Conservation (phyloP, 345 rosid species). For the Eucalyptus cloeziana region DNA sequence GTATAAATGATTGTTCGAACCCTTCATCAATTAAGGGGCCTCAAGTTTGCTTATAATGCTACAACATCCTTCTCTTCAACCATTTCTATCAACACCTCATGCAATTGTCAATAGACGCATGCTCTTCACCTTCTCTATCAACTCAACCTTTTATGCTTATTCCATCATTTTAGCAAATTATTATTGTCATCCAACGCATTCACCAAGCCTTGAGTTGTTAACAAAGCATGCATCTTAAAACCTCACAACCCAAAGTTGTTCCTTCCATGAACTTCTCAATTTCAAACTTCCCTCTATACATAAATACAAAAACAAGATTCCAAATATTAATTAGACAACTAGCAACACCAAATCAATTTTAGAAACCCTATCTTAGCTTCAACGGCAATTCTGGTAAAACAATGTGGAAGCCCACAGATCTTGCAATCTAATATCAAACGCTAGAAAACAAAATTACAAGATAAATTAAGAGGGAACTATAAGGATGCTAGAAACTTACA, state of each 20-base stretch:
- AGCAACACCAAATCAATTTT: neutral
- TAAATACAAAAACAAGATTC: neutral
- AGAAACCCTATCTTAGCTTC: neutral
- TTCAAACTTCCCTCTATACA: neutral
- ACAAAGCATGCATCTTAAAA: neutral
- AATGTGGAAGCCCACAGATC: neutral
- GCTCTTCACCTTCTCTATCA: neutral
- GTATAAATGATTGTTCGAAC: neutral
- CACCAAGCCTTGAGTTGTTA: neutral
- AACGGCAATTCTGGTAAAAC: accelerated
- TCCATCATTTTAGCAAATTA: neutral
- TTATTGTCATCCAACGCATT: neutral
- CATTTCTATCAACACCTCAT: neutral
- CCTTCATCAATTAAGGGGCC: neutral
- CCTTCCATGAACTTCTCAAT: neutral
- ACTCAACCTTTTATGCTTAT: neutral
- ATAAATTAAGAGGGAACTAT: neutral
- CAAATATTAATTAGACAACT: neutral
- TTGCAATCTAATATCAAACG: neutral
- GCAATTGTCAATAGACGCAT: neutral
- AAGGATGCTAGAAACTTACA: neutral
- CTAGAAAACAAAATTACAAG: neutral
- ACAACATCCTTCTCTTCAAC: neutral
- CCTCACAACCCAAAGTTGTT: neutral
- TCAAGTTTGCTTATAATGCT: neutral